These are phyloP conservation scores for Pseudoscleropodium purum DNA, from an alignment of 225 moss, liverwort and hornwort genomes.

Conservation along the genomic window DNA sequence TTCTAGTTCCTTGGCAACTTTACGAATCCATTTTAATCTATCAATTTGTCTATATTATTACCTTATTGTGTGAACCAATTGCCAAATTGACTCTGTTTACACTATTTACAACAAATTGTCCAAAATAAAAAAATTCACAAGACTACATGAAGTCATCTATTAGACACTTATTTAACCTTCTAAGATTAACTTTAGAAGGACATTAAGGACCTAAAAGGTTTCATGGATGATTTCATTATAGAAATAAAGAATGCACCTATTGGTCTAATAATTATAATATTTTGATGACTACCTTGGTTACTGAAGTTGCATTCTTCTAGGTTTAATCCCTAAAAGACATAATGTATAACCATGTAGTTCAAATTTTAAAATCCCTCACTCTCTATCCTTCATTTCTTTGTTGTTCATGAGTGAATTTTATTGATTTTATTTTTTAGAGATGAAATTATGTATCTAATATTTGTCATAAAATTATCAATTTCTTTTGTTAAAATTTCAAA, in stretches of 20 bases:
- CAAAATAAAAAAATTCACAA: too few relatives aligned
- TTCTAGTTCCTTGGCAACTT: too few relatives aligned
- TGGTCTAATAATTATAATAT: not conserved
- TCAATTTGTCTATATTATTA: too few relatives aligned
- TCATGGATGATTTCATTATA: not conserved
- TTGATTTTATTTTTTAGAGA: not conserved
- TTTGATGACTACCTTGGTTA: not conserved
- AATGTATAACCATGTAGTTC: not conserved
- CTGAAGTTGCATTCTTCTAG: fast-evolving
- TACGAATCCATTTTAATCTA: too few relatives aligned
- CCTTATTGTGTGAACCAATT: too few relatives aligned
- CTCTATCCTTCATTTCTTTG: fast-evolving
- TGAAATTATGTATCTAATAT: too few relatives aligned
- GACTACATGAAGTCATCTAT: not conserved
- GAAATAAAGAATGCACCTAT: not conserved
- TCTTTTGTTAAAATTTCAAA: not conserved
- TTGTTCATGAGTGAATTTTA: not conserved
- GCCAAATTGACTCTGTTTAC: too few relatives aligned
- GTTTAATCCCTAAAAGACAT: fast-evolving
- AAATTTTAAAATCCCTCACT: not conserved
- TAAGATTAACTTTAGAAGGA: not conserved
- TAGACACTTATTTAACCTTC: not conserved
- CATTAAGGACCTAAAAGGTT: fast-evolving
- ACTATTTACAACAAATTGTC: too few relatives aligned
- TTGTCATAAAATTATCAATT: not conserved